A percentile compares a stretch with the other conserved stretches of the same genome.
These are phyloP conservation scores for Solanum bulbocastanum DNA, from an alignment of 257 asterid genomes.

Conservation along the genomic window DNA sequence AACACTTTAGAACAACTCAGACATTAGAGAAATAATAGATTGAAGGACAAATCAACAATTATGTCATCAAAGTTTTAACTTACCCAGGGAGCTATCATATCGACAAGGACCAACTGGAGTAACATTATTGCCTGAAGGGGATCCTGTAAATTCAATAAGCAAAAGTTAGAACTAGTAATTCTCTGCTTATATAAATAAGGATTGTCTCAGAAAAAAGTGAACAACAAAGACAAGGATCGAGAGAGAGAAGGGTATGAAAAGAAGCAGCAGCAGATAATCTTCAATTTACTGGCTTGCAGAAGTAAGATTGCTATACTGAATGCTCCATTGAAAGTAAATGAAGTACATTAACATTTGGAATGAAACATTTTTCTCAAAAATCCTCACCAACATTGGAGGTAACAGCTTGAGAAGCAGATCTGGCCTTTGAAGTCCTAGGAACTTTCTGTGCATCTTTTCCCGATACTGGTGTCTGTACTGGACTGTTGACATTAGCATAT, in stretches of 20 bases:
- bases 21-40: not conserved
- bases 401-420: constrained; percentile 43
- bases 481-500: constrained; percentile 20
- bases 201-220: not conserved
- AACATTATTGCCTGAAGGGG: constrained; percentile 66
- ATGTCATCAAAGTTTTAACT: not conserved
- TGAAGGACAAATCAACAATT: not conserved
- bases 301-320: not conserved
- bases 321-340: not conserved
- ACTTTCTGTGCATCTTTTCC: constrained; percentile 58
- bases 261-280: not conserved
- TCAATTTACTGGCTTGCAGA: not conserved
- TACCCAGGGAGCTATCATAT: constrained; percentile 95
- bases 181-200: not conserved
- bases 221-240: not conserved
- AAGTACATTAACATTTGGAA: not conserved
- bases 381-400: constrained; percentile 56
- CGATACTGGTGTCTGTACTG: constrained; percentile 54
- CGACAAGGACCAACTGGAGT: constrained; percentile 92
- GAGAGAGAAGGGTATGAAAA: not conserved
- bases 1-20: not conserved
- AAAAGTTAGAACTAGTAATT: not conserved
- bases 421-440: constrained; percentile 71
- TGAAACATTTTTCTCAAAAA: constrained; percentile 1
- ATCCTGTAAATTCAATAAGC: constrained; percentile 42